phyloP scores from a whole-genome alignment of 257 asterid genomes.

The Galeopsis tetrahit region DNA sequence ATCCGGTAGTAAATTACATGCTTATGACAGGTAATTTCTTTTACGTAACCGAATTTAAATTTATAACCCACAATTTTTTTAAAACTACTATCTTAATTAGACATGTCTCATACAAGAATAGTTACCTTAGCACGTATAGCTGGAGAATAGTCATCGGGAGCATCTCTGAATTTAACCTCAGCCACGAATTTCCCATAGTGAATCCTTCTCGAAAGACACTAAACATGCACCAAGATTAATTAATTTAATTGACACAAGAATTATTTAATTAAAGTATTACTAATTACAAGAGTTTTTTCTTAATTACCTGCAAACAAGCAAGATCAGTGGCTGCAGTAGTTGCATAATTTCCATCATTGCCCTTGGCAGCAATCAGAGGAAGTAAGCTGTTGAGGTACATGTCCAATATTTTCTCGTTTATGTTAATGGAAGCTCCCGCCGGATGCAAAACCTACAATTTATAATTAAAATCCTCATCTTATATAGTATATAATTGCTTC shows the following conservation, averaged over 20 bases:
- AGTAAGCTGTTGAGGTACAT: conserved; percentile 58
- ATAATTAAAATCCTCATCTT: neutral
- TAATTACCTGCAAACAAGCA: conserved; percentile 70
- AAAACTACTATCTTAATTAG: too few relatives aligned
- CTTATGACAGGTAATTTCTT: too few relatives aligned
- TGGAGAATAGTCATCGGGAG: conserved; percentile 60
- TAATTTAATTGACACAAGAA: neutral
- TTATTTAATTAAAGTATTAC: neutral
- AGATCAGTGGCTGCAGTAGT: conserved; percentile 68
- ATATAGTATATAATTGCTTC: neutral
- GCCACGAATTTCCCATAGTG: conserved; percentile 92
- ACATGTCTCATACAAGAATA: too few relatives aligned
- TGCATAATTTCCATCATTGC: conserved; percentile 56
- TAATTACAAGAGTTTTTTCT: neutral
- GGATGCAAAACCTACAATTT: conserved; percentile 67
- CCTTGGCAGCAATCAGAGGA: conserved; percentile 57
- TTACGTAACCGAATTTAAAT: too few relatives aligned
- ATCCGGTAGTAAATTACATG: too few relatives aligned
- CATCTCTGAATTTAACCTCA: conserved; percentile 76
- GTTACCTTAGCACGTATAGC: conserved; percentile 84
- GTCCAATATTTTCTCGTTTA: conserved; percentile 64
- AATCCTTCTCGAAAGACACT: conserved; percentile 88
- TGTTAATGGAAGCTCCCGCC: conserved; percentile 61
- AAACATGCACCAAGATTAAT: neutral
- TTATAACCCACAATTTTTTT: too few relatives aligned